Percentiles rank a stretch among this genome's conserved stretches.
Evolutionary conservation across 208 protist genomes (phyloP).

Genomic region (Lotmaria passim): DNA sequence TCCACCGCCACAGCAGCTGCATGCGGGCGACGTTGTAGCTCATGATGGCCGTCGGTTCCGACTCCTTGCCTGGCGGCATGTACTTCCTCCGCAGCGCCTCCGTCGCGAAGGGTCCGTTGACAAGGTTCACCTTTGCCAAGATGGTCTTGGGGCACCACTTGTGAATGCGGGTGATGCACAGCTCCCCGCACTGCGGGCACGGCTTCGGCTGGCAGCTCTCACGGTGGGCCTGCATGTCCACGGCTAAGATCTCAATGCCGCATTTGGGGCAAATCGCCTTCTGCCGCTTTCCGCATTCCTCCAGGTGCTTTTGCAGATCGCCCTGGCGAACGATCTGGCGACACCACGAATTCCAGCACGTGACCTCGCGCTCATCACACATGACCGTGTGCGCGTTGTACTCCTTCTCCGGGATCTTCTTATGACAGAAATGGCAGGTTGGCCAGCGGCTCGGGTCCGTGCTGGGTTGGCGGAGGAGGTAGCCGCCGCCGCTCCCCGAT

Average conservation of each 20-base stretch:
- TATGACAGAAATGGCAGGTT: constrained; percentile 76
- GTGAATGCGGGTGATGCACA: constrained; percentile 86
- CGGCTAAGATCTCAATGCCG: constrained; percentile 63
- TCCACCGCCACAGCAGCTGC: constrained; percentile 86
- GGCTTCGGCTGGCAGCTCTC: constrained; percentile 74
- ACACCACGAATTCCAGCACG: constrained; percentile 90
- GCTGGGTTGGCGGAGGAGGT: neutral
- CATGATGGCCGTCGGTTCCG: constrained; percentile 27
- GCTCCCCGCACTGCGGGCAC: constrained; percentile 74
- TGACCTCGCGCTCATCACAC: constrained; percentile 89
- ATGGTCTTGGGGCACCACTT: constrained; percentile 76
- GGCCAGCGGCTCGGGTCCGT: constrained; percentile 40
- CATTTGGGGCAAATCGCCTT: constrained; percentile 83
- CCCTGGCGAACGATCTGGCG: constrained; percentile 81
- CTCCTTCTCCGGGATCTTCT: constrained; percentile 71
- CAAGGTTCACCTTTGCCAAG: constrained; percentile 34
- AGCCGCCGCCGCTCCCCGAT: neutral
- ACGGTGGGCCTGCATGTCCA: constrained; percentile 75
- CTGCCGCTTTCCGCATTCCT: constrained; percentile 78
- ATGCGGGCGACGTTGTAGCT: constrained; percentile 77
- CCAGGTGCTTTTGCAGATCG: constrained; percentile 72
- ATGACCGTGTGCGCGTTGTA: constrained; percentile 88
- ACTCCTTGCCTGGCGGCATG: constrained; percentile 31
- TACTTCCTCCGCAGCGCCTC: constrained; percentile 55
- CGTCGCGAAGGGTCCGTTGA: constrained; percentile 73